phyloP scores from a whole-genome alignment of 2,329 filamentous ascomycete species.

The Calonectria pauciramosa region DNA sequence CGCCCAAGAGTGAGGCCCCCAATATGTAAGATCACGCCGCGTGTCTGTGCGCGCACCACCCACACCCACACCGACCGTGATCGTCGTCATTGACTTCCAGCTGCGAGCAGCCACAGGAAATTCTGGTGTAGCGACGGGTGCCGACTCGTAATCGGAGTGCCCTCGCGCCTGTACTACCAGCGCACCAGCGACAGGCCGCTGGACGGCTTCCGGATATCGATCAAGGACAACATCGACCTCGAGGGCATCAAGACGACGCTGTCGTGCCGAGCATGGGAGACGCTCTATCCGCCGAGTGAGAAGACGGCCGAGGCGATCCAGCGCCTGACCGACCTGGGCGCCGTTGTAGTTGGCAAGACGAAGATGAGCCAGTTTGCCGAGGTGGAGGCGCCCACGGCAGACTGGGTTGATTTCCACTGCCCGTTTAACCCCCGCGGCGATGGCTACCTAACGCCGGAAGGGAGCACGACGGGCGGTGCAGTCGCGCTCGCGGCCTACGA shows the following conservation, averaged over 20 bases:
- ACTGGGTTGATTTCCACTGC: slow-evolving; percentile 51
- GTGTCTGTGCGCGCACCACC: background rate
- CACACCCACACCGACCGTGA: background rate
- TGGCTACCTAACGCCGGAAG: slow-evolving; percentile 43
- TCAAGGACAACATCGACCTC: slow-evolving; percentile 72
- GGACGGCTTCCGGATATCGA: background rate
- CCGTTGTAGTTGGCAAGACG: slow-evolving; percentile 60
- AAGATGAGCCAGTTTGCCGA: slow-evolving; percentile 60
- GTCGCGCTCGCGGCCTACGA: slow-evolving; percentile 46
- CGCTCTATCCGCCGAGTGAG: slow-evolving; percentile 62
- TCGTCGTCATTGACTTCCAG: background rate
- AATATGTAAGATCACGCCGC: background rate
- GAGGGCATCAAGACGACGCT: slow-evolving; percentile 63
- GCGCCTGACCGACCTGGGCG: slow-evolving; percentile 69
- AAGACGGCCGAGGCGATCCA: slow-evolving; percentile 65
- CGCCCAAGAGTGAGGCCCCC: background rate
- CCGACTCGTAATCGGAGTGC: background rate
- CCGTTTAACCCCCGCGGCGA: slow-evolving; percentile 49
- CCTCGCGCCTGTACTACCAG: slow-evolving; percentile 1
- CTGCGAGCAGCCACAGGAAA: background rate
- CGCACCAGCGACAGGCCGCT: background rate
- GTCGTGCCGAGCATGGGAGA: slow-evolving; percentile 68
- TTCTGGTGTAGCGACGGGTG: slow-evolving; percentile 4
- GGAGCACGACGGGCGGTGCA: slow-evolving; percentile 44
- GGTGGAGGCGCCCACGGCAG: slow-evolving; percentile 57